Evolutionary conservation across 2,329 filamentous ascomycete species (phyloP), one percentile per base, ranked within the genome.

Genomic region (Amesomyces nigricolor): DNA sequence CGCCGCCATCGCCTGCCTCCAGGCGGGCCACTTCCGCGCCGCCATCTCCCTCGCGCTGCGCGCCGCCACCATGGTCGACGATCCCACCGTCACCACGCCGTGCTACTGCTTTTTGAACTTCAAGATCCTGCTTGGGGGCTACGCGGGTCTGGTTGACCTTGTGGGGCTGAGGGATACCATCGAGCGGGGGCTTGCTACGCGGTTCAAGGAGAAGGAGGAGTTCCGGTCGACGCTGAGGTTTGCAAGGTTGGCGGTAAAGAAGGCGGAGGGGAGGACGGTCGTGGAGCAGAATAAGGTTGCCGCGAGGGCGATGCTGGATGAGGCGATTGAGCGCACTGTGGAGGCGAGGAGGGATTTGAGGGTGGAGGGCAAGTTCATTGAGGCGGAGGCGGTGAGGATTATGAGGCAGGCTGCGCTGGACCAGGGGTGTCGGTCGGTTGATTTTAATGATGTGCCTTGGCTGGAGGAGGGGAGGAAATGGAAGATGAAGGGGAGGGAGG

Each of bases 91-190:
- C 5, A 26, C 22, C 6, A 26, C 22, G 22, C 57, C 65, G 0
- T 67, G 67, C 56, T 71, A 67, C 64, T 66, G 68, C 58, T 51
- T 64, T n/a, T 58, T 58, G 22, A 71, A 68, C 57, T 72, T 70
- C 55, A 58, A 58, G 16, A 62, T 70, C 30, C 61, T 72, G 13
- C 52, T 70, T 6, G 16, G 53, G 1, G 62, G 64, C 3, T 68
- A 66, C 40, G 58, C 63, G 2, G 55, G 58, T 49, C 58, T 65
- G 6, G 59, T 62, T n/a, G 65, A 70, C 40, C 56, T 66, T 1
- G 55, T 48, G 5, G 64, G 64, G 19, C 57, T 71, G 17, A 59
- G 62, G 4, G 49, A 59, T 10, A 61, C 61, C 13, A 49, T 67
- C 11, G 49, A 16, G 8, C 59, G 19, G 57, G 64, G 13, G 53